phyloP scores from a whole-genome alignment of 129 eudicot genomes.

The Flaveria trinervia region DNA sequence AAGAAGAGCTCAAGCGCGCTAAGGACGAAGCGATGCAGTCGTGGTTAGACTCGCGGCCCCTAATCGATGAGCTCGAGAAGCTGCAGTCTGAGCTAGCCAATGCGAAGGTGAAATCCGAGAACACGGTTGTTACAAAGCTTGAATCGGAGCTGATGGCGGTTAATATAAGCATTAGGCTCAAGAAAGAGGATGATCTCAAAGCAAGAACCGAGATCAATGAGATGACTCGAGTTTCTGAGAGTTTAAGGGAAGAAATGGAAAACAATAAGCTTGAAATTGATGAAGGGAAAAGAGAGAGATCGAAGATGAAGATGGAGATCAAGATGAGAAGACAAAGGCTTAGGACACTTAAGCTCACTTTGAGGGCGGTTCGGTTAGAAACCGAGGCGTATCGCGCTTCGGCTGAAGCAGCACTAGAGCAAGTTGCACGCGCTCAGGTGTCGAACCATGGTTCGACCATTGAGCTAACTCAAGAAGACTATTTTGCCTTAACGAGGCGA shows the following conservation, averaged over 20 bases:
- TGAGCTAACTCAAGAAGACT: slow-evolving; percentile 49
- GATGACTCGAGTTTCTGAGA: slow-evolving; percentile 38
- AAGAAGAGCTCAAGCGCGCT: slow-evolving; percentile 56
- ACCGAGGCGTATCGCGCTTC: slow-evolving; percentile 50
- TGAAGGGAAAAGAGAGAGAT: slow-evolving; percentile 39
- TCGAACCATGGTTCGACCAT: slow-evolving; percentile 6
- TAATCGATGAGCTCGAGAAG: slow-evolving; percentile 59
- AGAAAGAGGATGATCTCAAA: slow-evolving; percentile 52
- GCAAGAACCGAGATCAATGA: slow-evolving; percentile 37
- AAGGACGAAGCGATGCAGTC: slow-evolving; percentile 62
- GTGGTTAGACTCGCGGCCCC: slow-evolving; percentile 57
- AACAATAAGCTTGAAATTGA: slow-evolving; percentile 37
- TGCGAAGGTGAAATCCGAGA: slow-evolving; percentile 33
- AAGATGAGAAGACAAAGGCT: slow-evolving; percentile 55
- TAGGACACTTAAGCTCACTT: slow-evolving; percentile 43
- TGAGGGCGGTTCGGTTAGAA: slow-evolving; percentile 54
- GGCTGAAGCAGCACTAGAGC: slow-evolving; percentile 44
- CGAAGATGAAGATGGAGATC: slow-evolving; percentile 41
- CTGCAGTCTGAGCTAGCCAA: slow-evolving; percentile 40
- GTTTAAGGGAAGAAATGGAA: slow-evolving; percentile 49
- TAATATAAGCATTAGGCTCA: slow-evolving; percentile 35
- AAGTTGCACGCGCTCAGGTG: slow-evolving; percentile 23
- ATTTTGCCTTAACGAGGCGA: slow-evolving; percentile 42
- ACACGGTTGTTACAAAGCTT: slow-evolving; percentile 35
- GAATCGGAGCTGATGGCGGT: slow-evolving; percentile 52